Conservation (phyloP, 768 basidiomycete genomes). For the Cantharellus cinnabarinus region DNA sequence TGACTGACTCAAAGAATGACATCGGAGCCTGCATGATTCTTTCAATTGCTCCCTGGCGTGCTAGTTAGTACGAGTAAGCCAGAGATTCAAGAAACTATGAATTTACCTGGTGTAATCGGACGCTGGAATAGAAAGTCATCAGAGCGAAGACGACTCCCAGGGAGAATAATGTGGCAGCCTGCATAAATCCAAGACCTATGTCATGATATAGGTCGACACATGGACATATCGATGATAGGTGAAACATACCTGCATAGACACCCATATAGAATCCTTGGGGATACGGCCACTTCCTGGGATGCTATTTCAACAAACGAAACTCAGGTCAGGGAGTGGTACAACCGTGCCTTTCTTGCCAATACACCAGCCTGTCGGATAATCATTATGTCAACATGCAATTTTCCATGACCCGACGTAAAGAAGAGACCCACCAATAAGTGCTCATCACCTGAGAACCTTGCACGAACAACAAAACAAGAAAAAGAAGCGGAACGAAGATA, state of each 20-base stretch:
- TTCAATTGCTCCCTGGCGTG: slow-evolving; percentile 23
- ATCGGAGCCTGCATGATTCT: slow-evolving; percentile 39
- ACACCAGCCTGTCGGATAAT: neutral
- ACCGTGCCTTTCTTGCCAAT: slow-evolving; percentile 22
- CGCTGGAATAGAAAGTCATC: slow-evolving; percentile 18
- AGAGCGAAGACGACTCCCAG: slow-evolving; percentile 11
- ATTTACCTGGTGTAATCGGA: slow-evolving; percentile 5
- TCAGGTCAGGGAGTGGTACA: slow-evolving; percentile 16
- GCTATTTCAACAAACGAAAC: neutral
- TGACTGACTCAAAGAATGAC: slow-evolving; percentile 57
- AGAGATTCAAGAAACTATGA: slow-evolving; percentile 18
- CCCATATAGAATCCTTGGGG: slow-evolving; percentile 47
- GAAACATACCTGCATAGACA: slow-evolving; percentile 23
- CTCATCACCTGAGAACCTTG: neutral
- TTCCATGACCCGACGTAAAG: slow-evolving; percentile 38
- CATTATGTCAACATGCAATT: slow-evolving; percentile 56
- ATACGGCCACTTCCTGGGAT: slow-evolving; percentile 12
- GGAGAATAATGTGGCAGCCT: slow-evolving; percentile 10
- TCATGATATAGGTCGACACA: slow-evolving; percentile 20
- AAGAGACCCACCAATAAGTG: neutral
- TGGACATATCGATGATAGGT: slow-evolving; percentile 16
- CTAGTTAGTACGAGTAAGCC: neutral
- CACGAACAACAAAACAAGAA: slow-evolving; percentile 26
- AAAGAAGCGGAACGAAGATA: slow-evolving; percentile 25
- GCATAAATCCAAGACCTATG: slow-evolving; percentile 6